Evolutionary conservation across 495 filamentous ascomycete genomes (phyloP).

Genomic region (Trichoderma erinaceum): DNA sequence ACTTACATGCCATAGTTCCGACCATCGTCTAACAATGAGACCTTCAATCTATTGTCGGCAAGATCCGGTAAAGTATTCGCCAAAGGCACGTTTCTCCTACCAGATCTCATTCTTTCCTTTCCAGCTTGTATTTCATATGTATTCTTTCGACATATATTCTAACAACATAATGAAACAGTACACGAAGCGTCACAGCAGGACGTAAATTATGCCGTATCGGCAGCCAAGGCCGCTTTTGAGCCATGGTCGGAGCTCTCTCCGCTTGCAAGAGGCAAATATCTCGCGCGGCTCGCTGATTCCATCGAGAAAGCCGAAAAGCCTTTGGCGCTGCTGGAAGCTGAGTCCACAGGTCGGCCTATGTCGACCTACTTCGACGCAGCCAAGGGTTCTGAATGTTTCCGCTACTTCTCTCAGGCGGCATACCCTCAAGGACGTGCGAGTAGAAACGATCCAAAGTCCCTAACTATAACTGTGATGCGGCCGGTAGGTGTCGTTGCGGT

Average conservation of each 20-base stretch:
- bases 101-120: background rate
- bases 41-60: constrained; percentile 32
- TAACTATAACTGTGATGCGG: constrained; percentile 65
- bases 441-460: constrained; percentile 65
- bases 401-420: constrained; percentile 23
- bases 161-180: constrained; percentile 16
- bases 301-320: constrained; percentile 33
- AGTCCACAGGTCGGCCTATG: background rate
- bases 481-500: constrained; percentile 70
- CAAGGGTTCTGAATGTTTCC: constrained; percentile 18
- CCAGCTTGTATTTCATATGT: background rate
- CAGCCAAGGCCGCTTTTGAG: constrained; percentile 54
- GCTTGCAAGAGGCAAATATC: constrained; percentile 33
- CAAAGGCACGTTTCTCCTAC: constrained; percentile 18
- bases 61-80: constrained; percentile 27
- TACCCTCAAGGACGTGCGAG: constrained; percentile 58
- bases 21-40: constrained; percentile 30
- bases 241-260: constrained; percentile 48
- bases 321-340: constrained; percentile 18
- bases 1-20: constrained; percentile 26
- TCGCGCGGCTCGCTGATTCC: constrained; percentile 49
- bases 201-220: constrained; percentile 50
- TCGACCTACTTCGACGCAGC: constrained; percentile 13
- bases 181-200: constrained; percentile 38
- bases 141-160: background rate